Percentiles rank a stretch among this genome's conserved stretches.
Conservation (phyloP, 805 yeast species). For the Hanseniaspora guilliermondii region DNA sequence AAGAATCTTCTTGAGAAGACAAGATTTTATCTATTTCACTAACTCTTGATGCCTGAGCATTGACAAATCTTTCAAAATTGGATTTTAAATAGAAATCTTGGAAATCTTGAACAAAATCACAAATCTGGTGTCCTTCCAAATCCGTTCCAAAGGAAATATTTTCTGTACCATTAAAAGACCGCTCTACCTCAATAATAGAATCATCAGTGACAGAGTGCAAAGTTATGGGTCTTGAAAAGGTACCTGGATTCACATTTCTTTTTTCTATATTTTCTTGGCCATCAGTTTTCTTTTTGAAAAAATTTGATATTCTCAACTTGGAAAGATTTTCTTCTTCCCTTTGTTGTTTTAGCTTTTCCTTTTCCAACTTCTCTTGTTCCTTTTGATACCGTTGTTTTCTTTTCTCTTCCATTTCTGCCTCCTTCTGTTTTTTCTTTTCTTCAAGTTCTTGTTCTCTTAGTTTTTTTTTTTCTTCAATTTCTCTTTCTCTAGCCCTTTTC, state of each 20-base stretch:
- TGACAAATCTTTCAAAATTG: constrained; percentile 22
- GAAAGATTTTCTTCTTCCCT: constrained; percentile 25
- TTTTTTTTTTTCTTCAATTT: constrained; percentile 11
- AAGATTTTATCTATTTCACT: constrained; percentile 18
- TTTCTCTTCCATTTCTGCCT: constrained; percentile 19
- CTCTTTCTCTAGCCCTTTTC: constrained; percentile 17
- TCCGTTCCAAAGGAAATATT: background rate
- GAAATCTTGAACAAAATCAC: constrained; percentile 27
- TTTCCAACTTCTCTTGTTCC: constrained; percentile 22
- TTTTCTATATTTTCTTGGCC: constrained; percentile 16
- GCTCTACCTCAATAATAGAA: constrained; percentile 7
- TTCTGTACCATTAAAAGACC: background rate
- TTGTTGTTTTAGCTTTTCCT: background rate
- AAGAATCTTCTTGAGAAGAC: constrained; percentile 14
- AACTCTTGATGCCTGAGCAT: constrained; percentile 9
- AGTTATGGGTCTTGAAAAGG: constrained; percentile 15
- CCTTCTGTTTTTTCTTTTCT: constrained; percentile 13
- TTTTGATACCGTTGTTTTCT: constrained; percentile 15
- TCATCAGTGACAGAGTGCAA: constrained; percentile 15
- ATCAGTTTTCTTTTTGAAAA: constrained; percentile 24
- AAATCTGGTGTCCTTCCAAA: constrained; percentile 14
- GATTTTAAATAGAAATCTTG: constrained; percentile 31
- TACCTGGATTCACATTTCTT: constrained; percentile 26
- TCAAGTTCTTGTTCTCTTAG: constrained; percentile 14
- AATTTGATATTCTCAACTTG: constrained; percentile 26